phyloP scores from a whole-genome alignment of 139 green algal genomes.

The Dunaliella primolecta region DNA sequence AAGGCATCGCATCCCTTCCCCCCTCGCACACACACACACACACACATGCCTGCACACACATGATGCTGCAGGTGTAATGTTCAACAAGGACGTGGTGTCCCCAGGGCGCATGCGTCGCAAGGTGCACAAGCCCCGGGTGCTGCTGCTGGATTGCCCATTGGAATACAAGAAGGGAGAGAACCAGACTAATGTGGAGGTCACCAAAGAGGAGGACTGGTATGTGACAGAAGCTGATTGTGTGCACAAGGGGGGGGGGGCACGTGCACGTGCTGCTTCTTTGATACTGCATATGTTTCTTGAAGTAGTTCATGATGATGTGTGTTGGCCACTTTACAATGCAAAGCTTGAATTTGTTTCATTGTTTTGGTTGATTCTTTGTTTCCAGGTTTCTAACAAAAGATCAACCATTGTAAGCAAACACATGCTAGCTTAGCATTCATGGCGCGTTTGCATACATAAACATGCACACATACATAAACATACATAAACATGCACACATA shows the following conservation, averaged over 20 bases:
- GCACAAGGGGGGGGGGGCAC: too few relatives aligned
- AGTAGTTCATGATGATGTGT: too few relatives aligned
- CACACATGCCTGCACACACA: not conserved
- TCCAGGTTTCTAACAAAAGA: too few relatives aligned
- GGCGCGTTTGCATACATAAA: not conserved
- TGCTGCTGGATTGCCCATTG: slow-evolving; percentile 97
- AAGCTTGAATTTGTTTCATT: too few relatives aligned
- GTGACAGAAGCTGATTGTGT: not conserved
- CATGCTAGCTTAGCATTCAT: too few relatives aligned
- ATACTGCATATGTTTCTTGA: too few relatives aligned
- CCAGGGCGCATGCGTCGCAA: slow-evolving; percentile 91
- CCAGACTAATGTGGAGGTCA: slow-evolving; percentile 98
- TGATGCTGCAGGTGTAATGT: slow-evolving; percentile 89
- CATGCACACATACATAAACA: not conserved
- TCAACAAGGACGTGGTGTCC: slow-evolving; percentile 97
- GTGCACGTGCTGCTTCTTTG: too few relatives aligned
- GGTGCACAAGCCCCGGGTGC: slow-evolving; percentile 91
- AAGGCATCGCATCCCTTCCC: not conserved
- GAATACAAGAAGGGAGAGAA: slow-evolving; percentile 99
- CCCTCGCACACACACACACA: not conserved
- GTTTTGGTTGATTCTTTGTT: too few relatives aligned
- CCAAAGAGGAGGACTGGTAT: slow-evolving; percentile 92
- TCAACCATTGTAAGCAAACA: too few relatives aligned
- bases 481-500: slow-evolving; percentile 11
- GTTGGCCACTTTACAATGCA: too few relatives aligned